phyloP scores from a whole-genome alignment of 2,329 filamentous ascomycete species.

The Pezicula neosporulosa region DNA sequence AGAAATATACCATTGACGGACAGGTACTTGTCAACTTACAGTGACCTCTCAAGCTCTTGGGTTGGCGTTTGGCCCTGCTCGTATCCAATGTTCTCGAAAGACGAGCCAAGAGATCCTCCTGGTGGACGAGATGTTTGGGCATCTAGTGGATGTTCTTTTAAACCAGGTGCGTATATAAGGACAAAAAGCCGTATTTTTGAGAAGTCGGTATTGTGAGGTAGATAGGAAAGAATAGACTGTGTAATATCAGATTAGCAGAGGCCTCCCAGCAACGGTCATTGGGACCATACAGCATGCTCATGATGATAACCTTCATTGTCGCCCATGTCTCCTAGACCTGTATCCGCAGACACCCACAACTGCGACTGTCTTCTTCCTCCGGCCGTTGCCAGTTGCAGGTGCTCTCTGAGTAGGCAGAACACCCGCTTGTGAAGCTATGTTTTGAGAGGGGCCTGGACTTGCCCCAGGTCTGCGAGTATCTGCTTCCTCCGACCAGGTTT shows the following conservation, averaged over 20 bases:
- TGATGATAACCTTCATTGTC: constrained; percentile 60
- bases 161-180: constrained; percentile 79
- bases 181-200: constrained; percentile 76
- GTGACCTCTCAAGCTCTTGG: constrained; percentile 57
- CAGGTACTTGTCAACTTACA: constrained; percentile 37
- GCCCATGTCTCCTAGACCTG: constrained; percentile 53
- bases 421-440: constrained; percentile 7
- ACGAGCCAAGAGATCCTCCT: constrained; percentile 69
- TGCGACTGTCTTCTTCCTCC: constrained; percentile 77
- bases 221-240: constrained; percentile 83
- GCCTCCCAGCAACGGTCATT: neutral
- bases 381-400: constrained; percentile 15
- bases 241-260: constrained; percentile 9
- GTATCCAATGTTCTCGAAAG: constrained; percentile 81
- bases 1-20: constrained; percentile 10
- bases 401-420: constrained; percentile 23
- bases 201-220: constrained; percentile 74
- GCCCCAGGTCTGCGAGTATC: constrained; percentile 57
- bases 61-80: constrained; percentile 67
- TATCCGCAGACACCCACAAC: constrained; percentile 83
- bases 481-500: constrained; percentile 89
- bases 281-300: constrained; percentile 73
- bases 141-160: constrained; percentile 64
- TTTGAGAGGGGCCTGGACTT: constrained; percentile 22
- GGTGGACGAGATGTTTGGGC: constrained; percentile 51